Conservation (phyloP, 495 filamentous ascomycete species). For the Penicillium coffeae region DNA sequence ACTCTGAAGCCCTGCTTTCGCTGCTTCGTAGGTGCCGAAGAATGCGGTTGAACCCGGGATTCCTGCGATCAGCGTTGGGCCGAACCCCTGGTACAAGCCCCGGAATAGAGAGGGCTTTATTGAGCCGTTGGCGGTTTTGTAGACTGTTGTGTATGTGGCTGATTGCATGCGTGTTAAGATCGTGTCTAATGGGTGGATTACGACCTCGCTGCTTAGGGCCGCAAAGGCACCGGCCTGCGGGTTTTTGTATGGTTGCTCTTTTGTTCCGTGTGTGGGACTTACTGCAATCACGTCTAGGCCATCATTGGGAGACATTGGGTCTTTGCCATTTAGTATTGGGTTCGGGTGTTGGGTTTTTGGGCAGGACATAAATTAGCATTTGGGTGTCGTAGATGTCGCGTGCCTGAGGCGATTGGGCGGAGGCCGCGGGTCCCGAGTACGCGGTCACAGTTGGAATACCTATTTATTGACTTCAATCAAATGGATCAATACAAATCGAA, state of each 20-base stretch:
- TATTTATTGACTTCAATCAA: too few species aligned
- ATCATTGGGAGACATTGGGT: neutral
- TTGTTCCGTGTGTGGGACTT: neutral
- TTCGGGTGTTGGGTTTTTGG: too few species aligned
- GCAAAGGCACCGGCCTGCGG: conserved; percentile 7
- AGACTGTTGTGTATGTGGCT: conserved; percentile 1
- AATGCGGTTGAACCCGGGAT: conserved; percentile 6
- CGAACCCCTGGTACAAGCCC: conserved; percentile 11
- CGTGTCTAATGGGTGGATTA: conserved; percentile 12
- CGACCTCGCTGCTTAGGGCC: conserved; percentile 7
- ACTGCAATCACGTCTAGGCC: conserved; percentile 2
- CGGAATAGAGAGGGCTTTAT: conserved; percentile 4
- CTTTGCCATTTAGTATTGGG: too few species aligned
- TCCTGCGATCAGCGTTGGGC: conserved; percentile 5
- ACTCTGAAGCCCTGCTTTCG: conserved; percentile 4
- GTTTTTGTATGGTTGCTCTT: neutral
- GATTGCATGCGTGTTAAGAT: conserved; percentile 13
- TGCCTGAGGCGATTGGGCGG: too few species aligned
- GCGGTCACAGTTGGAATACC: too few species aligned
- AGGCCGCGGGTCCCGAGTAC: neutral
- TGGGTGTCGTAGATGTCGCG: too few species aligned
- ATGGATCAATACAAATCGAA: too few species aligned
- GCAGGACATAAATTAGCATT: too few species aligned
- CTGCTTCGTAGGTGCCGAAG: conserved; percentile 10
- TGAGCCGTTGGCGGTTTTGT: conserved; percentile 6